Percentiles rank a stretch among this genome's conserved stretches.
phyloP scores from a whole-genome alignment of 495 filamentous ascomycete species.

The Cenococcum geophilum region DNA sequence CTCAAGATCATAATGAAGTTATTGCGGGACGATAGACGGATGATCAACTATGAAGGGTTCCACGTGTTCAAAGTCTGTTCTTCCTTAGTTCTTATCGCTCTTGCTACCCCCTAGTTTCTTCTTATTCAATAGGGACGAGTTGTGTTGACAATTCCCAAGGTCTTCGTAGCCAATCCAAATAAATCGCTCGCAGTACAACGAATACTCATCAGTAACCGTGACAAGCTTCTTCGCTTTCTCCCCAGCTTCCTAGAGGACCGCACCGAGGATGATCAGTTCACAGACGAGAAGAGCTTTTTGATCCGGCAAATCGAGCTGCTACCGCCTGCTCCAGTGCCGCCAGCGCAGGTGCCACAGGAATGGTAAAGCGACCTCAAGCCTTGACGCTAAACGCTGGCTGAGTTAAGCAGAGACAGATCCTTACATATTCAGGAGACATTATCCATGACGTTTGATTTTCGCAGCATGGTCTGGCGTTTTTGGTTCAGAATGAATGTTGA shows the following conservation, averaged over 20 bases:
- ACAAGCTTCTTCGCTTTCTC: conserved; percentile 80
- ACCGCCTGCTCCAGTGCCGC: conserved; percentile 43
- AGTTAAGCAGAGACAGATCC: background rate
- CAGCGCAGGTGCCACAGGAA: background rate
- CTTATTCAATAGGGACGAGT: background rate
- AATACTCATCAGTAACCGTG: conserved; percentile 91
- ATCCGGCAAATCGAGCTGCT: conserved; percentile 88
- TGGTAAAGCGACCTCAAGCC: background rate
- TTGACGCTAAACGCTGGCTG: background rate
- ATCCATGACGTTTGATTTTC: background rate
- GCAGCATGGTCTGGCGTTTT: conserved; percentile 1
- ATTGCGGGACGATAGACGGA: conserved; percentile 86
- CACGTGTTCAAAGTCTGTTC: conserved; percentile 90
- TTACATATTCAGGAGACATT: background rate
- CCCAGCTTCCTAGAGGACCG: conserved; percentile 89
- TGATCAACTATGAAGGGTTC: conserved; percentile 99
- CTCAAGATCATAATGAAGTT: conserved; percentile 98
- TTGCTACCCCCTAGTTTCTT: background rate
- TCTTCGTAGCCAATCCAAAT: conserved; percentile 96
- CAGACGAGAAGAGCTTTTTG: conserved; percentile 92
- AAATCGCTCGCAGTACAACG: conserved; percentile 91
- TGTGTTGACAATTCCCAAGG: conserved; percentile 41
- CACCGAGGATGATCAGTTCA: conserved; percentile 97
- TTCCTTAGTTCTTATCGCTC: background rate
- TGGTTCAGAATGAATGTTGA: background rate